These are phyloP conservation scores for Fusarium sp. DNA, from an alignment of 2,329 filamentous ascomycete species.

Conservation along the genomic window DNA sequence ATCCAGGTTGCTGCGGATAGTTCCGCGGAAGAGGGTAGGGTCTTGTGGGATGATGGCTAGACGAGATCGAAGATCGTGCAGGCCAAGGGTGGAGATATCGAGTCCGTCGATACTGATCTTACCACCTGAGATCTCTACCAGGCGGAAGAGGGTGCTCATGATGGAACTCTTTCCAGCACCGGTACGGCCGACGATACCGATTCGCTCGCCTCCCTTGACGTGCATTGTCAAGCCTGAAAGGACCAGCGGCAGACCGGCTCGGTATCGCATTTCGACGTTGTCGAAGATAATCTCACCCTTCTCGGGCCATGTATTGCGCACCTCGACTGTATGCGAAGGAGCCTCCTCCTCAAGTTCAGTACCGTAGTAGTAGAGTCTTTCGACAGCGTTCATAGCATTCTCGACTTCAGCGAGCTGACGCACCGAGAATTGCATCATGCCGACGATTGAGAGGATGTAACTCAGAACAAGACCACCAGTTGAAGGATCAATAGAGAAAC, in stretches of 20 bases:
- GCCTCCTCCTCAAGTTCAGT: constrained; percentile 90
- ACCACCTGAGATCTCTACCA: constrained; percentile 75
- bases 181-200: constrained; percentile 85
- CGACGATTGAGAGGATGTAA: constrained; percentile 92
- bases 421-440: constrained; percentile 96
- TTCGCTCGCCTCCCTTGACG: constrained; percentile 80
- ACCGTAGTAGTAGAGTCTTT: constrained; percentile 91
- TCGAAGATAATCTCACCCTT: constrained; percentile 84
- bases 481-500: constrained; percentile 86
- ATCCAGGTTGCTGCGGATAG: constrained; percentile 83
- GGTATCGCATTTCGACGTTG: constrained; percentile 84
- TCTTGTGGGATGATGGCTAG: constrained; percentile 89
- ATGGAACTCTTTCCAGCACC: constrained; percentile 87
- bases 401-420: constrained; percentile 95
- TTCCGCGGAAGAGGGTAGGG: constrained; percentile 85
- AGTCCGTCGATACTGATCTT: constrained; percentile 75
- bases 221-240: constrained; percentile 79
- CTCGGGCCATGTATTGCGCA: constrained; percentile 85
- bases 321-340: constrained; percentile 80
- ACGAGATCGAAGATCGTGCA: constrained; percentile 80
- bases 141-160: constrained; percentile 84
- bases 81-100: constrained; percentile 79
- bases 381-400: constrained; percentile 97
- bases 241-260: constrained; percentile 78
- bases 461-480: constrained; percentile 90